phyloP scores from a whole-genome alignment of 192 early-diverging fungal species.

The Coemansia umbellata region DNA sequence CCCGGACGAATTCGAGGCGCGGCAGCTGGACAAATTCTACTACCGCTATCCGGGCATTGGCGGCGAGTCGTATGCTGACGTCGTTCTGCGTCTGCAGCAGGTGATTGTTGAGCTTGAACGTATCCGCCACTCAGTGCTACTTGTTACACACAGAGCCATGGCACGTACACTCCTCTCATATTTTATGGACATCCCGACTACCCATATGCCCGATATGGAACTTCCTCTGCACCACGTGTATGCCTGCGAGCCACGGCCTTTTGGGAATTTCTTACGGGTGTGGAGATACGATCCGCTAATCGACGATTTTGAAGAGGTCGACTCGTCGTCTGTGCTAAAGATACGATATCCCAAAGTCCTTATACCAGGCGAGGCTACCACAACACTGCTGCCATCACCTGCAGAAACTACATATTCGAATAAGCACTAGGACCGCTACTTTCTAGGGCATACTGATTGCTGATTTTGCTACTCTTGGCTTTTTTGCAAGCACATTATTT shows the following conservation, averaged over 20 bases:
- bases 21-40: slow-evolving; percentile 81
- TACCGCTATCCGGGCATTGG: slow-evolving; percentile 96
- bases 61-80: slow-evolving; percentile 90
- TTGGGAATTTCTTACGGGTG: slow-evolving; percentile 59
- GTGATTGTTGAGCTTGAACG: slow-evolving; percentile 95
- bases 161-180: slow-evolving; percentile 88
- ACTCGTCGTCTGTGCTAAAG: slow-evolving; percentile 28
- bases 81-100: slow-evolving; percentile 89
- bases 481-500: too few species aligned
- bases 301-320: slow-evolving; percentile 43
- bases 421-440: slow-evolving; percentile 5
- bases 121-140: slow-evolving; percentile 78
- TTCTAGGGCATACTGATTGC: too few species aligned
- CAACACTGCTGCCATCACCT: slow-evolving; percentile 40
- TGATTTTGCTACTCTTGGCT: too few species aligned
- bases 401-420: slow-evolving; percentile 31
- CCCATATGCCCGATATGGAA: slow-evolving; percentile 74
- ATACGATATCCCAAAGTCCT: slow-evolving; percentile 34
- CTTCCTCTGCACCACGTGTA: slow-evolving; percentile 82
- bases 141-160: slow-evolving; percentile 92
- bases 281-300: slow-evolving; percentile 25
- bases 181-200: slow-evolving; percentile 76
- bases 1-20: slow-evolving; percentile 79
- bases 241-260: slow-evolving; percentile 77
- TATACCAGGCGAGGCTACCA: slow-evolving; percentile 4